Conservation (phyloP, 306 rosid species). For the Rosa rugosa region DNA sequence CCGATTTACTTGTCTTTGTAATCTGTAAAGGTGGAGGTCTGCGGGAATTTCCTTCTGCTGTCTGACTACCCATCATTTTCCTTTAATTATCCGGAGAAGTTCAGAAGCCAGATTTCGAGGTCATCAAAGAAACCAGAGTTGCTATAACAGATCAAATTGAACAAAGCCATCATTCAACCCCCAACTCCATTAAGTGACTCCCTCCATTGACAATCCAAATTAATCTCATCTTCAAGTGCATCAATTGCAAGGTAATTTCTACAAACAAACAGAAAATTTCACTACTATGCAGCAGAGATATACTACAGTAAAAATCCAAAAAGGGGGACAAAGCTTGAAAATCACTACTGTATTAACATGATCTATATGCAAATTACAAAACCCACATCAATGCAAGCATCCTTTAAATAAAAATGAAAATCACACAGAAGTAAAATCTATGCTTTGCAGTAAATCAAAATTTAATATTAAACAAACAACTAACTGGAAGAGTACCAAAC, state of each 20-base stretch:
- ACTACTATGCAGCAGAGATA: neutral
- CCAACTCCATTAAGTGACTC: constrained; percentile 26
- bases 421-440: neutral
- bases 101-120: constrained; percentile 38
- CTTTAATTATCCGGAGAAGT: constrained; percentile 30
- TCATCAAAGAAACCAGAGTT: constrained; percentile 26
- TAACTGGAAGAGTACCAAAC: neutral
- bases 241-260: constrained; percentile 19
- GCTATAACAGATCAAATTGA: constrained; percentile 25
- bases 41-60: constrained; percentile 32
- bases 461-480: neutral
- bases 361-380: neutral
- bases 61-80: constrained; percentile 30
- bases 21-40: constrained; percentile 36
- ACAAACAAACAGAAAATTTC: constrained; percentile 22
- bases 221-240: constrained; percentile 39
- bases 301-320: neutral
- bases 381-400: neutral
- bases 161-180: constrained; percentile 36
- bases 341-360: neutral
- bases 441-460: constrained; percentile 11
- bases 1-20: constrained; percentile 42
- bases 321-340: neutral
- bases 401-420: neutral
- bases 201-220: constrained; percentile 33